A percentile compares a stretch with the other conserved stretches of the same genome.
These are phyloP conservation scores for Magnaporthiopsis poae DNA, from an alignment of 2,329 filamentous ascomycete species.

Conservation along the genomic window DNA sequence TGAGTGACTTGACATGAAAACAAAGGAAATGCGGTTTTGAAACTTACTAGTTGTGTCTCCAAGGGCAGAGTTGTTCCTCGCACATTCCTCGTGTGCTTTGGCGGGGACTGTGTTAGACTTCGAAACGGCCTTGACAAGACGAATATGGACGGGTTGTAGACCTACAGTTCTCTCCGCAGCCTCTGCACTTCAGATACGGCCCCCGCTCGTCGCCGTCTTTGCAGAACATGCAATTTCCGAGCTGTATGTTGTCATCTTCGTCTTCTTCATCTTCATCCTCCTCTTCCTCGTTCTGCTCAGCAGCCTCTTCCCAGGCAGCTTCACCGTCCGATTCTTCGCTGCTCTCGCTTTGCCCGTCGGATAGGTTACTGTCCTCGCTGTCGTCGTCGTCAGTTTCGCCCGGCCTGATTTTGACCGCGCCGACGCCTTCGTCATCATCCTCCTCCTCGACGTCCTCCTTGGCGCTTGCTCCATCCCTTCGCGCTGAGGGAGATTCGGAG, in stretches of 20 bases:
- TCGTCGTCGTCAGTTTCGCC: constrained; percentile 39
- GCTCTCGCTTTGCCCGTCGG: constrained; percentile 36
- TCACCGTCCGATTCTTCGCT: constrained; percentile 48
- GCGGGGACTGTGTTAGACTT: constrained; percentile 26
- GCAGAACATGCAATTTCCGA: constrained; percentile 61
- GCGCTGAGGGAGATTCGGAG: neutral
- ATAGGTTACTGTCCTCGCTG: constrained; percentile 24
- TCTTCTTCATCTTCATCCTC: constrained; percentile 51
- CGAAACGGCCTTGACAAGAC: constrained; percentile 9
- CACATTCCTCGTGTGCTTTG: constrained; percentile 85
- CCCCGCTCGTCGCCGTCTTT: constrained; percentile 72
- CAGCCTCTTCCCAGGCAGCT: constrained; percentile 49
- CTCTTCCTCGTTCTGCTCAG: constrained; percentile 35
- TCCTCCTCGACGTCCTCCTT: constrained; percentile 28
- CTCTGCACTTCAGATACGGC: constrained; percentile 62
- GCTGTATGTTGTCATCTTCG: constrained; percentile 45
- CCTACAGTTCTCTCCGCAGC: constrained; percentile 77
- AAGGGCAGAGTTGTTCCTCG: constrained; percentile 58
- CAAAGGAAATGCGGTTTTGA: constrained; percentile 1
- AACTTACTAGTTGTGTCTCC: constrained; percentile 53
- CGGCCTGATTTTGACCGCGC: constrained; percentile 47
- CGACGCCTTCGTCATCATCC: constrained; percentile 44
- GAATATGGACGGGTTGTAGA: constrained; percentile 17
- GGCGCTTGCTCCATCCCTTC: neutral
- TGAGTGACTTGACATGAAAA: neutral